phyloP scores from a whole-genome alignment of 345 rosid species.

The Citrus glauca region DNA sequence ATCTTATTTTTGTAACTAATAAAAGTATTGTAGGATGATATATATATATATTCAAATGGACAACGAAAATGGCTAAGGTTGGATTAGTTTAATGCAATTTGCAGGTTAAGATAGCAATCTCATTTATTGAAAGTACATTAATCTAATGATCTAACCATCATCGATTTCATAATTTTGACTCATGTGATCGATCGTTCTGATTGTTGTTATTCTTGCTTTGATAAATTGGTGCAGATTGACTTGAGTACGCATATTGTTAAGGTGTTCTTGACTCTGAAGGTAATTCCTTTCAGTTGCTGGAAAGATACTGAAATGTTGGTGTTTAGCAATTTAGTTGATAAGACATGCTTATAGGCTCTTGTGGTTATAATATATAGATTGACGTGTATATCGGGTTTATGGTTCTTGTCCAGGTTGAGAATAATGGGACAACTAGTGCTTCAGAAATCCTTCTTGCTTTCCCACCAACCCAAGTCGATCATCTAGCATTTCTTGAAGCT shows the following conservation, averaged over 20 bases:
- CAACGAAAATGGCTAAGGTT: neutral
- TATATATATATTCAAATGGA: neutral
- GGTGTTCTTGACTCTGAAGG: slow-evolving; percentile 88
- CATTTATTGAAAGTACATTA: neutral
- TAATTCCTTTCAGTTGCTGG: slow-evolving; percentile 16
- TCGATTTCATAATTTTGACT: neutral
- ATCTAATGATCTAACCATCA: neutral
- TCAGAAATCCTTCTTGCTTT: slow-evolving; percentile 82
- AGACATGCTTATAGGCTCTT: neutral
- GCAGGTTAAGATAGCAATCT: neutral
- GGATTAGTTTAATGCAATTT: neutral
- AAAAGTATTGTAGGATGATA: neutral
- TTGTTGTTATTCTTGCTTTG: slow-evolving; percentile 4
- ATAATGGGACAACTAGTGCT: slow-evolving; percentile 56
- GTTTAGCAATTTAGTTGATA: neutral
- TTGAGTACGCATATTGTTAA: slow-evolving; percentile 78
- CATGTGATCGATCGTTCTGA: neutral
- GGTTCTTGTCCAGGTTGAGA: slow-evolving; percentile 60
- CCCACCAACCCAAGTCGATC: slow-evolving; percentile 65
- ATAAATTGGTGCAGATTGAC: slow-evolving; percentile 72
- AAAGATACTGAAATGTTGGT: neutral
- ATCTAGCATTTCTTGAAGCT: slow-evolving; percentile 74
- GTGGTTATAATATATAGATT: neutral
- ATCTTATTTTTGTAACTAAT: neutral
- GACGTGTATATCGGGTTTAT: neutral